Base-by-base conservation (phyloP, 768 basidiomycete genomes). In the Lanmaoa rubissima region DNA sequence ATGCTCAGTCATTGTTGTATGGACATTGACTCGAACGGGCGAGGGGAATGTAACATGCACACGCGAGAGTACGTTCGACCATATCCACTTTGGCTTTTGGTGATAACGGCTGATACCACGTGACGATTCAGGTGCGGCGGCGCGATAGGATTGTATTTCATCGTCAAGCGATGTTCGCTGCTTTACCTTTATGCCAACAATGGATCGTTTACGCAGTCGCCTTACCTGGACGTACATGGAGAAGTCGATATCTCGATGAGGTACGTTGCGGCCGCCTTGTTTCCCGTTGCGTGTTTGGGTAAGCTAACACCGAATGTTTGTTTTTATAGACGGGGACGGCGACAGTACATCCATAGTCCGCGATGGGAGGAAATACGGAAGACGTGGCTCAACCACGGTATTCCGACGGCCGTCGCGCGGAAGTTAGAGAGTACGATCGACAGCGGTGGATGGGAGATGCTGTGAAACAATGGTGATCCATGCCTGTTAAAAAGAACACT, bases 1-100 rank as follows among this genome's bases (percentile, higher is more conserved):
- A 82, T 95, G 77, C 89, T 93, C 69, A 92, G 92, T 62, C 87
- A 94, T 59, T 99, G 97, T 66, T 99, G 97, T 69, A 76, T 79
- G 61, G 93, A 94, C 60, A 64, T 72, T 49, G 79, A 77, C 17
- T 76, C 79, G 16, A 76, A 61, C 24, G 75, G 76, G 40, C 77
- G 87, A 26, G 97, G 96, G 31, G 96, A 99, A 67, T 98, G 95
- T 70, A 99, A 98, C 69, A 83, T 90, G 79, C 97, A 98, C 69
- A 91, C 88, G 49, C 80, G 94, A 81, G 89, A 92, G 96, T 97
- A 67, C 68, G 94, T 86, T 28, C 21, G 19, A 24, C 19, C 26
- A 5, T 6, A 11, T 51, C 11, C 13, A 24, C 6, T 26, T 3
- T 9, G 13, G 13, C 5, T 52, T 34, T 24, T 12, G 14, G 12